Conservation (phyloP, 2,329 filamentous ascomycete genomes). For the Epichloe bromicola region DNA sequence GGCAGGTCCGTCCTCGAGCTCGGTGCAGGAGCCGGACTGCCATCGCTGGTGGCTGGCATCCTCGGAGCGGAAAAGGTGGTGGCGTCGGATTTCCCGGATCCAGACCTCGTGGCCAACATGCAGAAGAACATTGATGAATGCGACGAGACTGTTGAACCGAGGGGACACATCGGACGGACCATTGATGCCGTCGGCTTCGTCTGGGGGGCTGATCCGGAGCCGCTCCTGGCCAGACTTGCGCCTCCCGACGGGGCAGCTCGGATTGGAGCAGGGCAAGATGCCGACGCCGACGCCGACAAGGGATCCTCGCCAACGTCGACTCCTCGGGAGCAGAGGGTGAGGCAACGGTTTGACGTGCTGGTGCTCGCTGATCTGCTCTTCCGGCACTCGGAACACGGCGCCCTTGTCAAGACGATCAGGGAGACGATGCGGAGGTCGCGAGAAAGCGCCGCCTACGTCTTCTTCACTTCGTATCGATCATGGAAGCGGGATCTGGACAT, state of each 20-base stretch:
- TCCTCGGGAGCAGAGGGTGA: too few species aligned
- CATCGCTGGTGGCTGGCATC: slow-evolving; percentile 63
- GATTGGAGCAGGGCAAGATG: too few species aligned
- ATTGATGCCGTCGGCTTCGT: slow-evolving; percentile 60
- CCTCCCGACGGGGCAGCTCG: not conserved
- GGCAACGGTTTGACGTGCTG: slow-evolving; percentile 57
- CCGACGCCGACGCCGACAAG: too few species aligned
- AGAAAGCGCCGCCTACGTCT: slow-evolving; percentile 60
- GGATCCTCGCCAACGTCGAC: too few species aligned
- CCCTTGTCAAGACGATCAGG: slow-evolving; percentile 60
- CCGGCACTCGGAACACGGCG: slow-evolving; percentile 75
- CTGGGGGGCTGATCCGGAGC: slow-evolving; percentile 63
- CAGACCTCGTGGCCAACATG: slow-evolving; percentile 70
- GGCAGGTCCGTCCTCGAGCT: slow-evolving; percentile 71
- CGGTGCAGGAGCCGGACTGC: slow-evolving; percentile 76
- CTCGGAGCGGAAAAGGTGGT: slow-evolving; percentile 60
- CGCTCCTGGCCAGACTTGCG: slow-evolving; percentile 45
- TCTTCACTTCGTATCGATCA: slow-evolving; percentile 88
- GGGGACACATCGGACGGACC: slow-evolving; percentile 17
- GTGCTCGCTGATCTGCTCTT: slow-evolving; percentile 85
- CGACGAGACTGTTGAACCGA: slow-evolving; percentile 22
- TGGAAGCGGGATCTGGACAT: slow-evolving; percentile 81
- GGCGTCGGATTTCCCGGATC: slow-evolving; percentile 80
- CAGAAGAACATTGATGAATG: slow-evolving; percentile 57
- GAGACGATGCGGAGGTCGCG: slow-evolving; percentile 45